Conservation (phyloP, 495 filamentous ascomycete species). For the Venustampulla echinocandica region DNA sequence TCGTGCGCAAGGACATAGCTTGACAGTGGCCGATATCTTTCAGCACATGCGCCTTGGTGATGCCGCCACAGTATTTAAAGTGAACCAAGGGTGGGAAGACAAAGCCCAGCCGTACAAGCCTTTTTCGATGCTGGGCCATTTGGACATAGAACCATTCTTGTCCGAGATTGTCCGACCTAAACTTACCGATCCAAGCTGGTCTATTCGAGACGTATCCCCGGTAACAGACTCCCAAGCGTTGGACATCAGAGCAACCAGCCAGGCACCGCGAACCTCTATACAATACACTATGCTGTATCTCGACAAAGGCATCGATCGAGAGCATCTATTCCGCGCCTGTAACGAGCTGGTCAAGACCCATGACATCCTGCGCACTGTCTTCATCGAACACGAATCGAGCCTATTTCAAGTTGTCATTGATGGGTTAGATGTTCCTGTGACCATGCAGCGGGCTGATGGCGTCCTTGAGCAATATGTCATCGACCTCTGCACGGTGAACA, state of each 20-base stretch:
- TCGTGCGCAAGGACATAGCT: not conserved
- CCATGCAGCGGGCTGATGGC: not conserved
- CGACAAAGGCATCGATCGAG: not conserved
- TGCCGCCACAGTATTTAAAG: not conserved
- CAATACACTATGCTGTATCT: not conserved
- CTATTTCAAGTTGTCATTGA: not conserved
- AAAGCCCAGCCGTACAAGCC: no score
- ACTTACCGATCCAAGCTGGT: not conserved
- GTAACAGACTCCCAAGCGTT: not conserved
- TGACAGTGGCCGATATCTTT: not conserved
- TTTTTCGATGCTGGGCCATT: not conserved
- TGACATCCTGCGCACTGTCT: not conserved
- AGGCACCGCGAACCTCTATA: not conserved
- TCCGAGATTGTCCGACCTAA: not conserved
- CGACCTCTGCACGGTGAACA: not conserved
- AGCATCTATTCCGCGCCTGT: not conserved
- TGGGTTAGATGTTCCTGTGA: not conserved
- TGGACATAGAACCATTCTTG: not conserved
- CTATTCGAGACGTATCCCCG: not conserved
- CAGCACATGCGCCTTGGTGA: not conserved
- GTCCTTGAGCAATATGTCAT: not conserved
- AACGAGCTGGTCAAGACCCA: not conserved
- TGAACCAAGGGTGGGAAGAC: not conserved
- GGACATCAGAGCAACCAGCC: not conserved
- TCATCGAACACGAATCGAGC: not conserved